phyloP scores from a whole-genome alignment of 129 eudicot species.

The Helianthus tuberosus region DNA sequence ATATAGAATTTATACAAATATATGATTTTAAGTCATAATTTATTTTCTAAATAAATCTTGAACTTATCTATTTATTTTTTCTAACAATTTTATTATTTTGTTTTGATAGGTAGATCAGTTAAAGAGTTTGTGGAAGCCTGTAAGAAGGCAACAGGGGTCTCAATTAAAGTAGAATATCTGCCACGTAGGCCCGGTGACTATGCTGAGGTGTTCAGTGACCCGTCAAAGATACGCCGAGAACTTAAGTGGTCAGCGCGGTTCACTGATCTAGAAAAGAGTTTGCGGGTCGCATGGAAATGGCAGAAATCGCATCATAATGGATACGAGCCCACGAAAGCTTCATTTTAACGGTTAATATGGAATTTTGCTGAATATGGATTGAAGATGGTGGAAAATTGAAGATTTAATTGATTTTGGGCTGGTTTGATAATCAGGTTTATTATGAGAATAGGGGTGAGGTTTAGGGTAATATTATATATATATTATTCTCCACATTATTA shows the following conservation, averaged over 20 bases:
- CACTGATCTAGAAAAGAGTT: conserved; percentile 61
- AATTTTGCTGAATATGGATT: not conserved
- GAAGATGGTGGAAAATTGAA: conserved; percentile 14
- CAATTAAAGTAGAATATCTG: conserved; percentile 67
- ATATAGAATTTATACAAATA: not conserved
- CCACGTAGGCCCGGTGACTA: conserved; percentile 87
- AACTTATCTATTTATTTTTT: not conserved
- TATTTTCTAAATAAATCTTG: conserved; percentile 13
- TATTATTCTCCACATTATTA: too few species aligned
- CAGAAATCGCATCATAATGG: conserved; percentile 69
- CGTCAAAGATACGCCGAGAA: conserved; percentile 59
- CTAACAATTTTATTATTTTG: not conserved
- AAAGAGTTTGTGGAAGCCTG: conserved; percentile 93
- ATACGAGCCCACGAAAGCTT: conserved; percentile 33
- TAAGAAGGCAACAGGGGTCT: conserved; percentile 78
- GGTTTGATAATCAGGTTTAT: conserved; percentile 27
- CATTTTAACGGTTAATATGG: not conserved
- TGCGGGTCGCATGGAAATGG: conserved; percentile 92
- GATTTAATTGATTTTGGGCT: conserved; percentile 26
- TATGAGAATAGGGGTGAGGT: conserved; percentile 32
- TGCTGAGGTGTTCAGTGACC: conserved; percentile 84
- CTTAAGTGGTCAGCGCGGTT: conserved; percentile 65
- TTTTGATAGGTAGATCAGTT: conserved; percentile 68
- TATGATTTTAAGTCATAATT: not conserved
- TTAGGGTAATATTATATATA: conserved; percentile 26